Base-by-base conservation (phyloP, 2,329 filamentous ascomycete species). In the Conoideocrella luteorostrata region DNA sequence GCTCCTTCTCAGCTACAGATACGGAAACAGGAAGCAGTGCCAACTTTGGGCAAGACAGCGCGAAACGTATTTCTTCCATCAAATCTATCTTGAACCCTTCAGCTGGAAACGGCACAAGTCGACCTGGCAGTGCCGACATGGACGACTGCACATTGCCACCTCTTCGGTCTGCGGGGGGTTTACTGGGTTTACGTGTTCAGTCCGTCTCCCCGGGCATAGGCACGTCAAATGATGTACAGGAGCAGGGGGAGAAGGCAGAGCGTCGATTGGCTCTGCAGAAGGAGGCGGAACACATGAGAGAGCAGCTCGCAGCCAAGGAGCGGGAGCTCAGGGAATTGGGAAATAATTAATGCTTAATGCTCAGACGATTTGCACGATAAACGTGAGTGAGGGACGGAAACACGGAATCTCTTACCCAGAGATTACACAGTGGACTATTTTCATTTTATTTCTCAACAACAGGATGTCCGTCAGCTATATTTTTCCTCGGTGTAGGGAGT, bases 281-380 rank as follows among this genome's bases (percentile, higher is more conserved):
- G 20, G 87, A 94, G 60, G 81, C 86, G 0, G 85, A 90, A 56
- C 72, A 73, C 41, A 93, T 93, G 80, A 75, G 85, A 29, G 78
- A 83, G 59, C 70, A 84, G 61, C 69, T 90, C 23, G 74, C 80
- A 9, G 82, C 78, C 11, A 90, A 89, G 56, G 86, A 90, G 63
- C 72, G 80, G 37, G 86, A 90, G 56, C 66, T 90, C 15, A 60
- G 62, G 53, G 63, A 64, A 39, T 50, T 66, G 39, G 59, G 58
- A 39, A 53, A 50, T 20, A 50, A 56, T 13, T 23, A 15, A 37
- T 41, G 24, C 30, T 18, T 28, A 33, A 37, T 41, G 32, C 29
- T 21, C n/a, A 29, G 32, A 15, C 18, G 10, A n/a, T 21, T 2
- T 38, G 21, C 22, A 38, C 12, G 15, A 24, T 3, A 20, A 7